These are phyloP conservation scores for Retiboletus fuscus DNA, from an alignment of 1,284 basidiomycete genomes.

Conservation along the genomic window DNA sequence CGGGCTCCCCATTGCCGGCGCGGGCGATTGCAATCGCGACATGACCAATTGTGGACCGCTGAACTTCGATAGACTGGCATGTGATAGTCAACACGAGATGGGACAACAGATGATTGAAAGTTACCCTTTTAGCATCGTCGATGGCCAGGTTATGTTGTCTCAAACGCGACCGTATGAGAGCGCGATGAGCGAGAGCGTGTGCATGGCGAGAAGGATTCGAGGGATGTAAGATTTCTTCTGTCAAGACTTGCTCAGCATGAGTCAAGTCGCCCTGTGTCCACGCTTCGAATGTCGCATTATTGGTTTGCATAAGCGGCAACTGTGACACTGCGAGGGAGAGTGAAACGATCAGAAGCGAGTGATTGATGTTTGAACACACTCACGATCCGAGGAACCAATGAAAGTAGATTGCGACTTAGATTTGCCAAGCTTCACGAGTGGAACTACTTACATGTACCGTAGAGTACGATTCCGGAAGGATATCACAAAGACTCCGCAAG, in stretches of 20 bases:
- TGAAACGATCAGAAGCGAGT: neutral
- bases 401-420: neutral
- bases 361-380: neutral
- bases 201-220: neutral
- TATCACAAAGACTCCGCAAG: neutral
- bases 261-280: slow-evolving; percentile 10
- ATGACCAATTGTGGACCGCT: no score
- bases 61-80: no score
- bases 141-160: no score
- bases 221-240: neutral
- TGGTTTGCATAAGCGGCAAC: slow-evolving; percentile 1
- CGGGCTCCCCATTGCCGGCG: no score
- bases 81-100: no score
- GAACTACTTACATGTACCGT: neutral
- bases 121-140: no score
- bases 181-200: neutral
- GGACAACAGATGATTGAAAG: no score
- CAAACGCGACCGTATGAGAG: no score
- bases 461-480: slow-evolving; percentile 14
- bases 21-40: no score
- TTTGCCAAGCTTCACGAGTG: neutral
- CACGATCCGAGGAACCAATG: neutral
- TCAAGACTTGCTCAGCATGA: neutral
- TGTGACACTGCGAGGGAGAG: neutral
- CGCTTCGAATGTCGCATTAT: neutral